phyloP scores from a whole-genome alignment of 225 moss, liverwort and hornwort genomes.

The Asterella californica region DNA sequence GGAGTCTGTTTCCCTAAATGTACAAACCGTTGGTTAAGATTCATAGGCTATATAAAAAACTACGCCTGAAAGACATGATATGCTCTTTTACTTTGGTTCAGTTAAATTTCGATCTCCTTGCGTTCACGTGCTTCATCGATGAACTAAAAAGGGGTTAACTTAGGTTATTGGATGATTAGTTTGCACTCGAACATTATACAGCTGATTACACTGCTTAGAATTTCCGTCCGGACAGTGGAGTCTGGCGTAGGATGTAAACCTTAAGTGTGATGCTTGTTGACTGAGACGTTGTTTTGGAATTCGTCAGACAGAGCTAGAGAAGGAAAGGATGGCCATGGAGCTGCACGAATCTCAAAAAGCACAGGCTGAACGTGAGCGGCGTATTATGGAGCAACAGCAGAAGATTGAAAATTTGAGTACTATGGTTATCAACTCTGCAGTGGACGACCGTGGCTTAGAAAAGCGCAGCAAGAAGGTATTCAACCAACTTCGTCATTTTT shows the following conservation, averaged over 20 bases:
- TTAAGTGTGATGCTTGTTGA: not conserved
- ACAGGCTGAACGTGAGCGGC: slow-evolving; percentile 80
- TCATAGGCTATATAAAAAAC: too few relatives aligned
- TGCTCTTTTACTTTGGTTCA: too few relatives aligned
- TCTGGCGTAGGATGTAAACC: not conserved
- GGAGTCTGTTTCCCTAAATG: too few relatives aligned
- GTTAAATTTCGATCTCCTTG: too few relatives aligned
- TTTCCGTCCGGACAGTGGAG: not conserved
- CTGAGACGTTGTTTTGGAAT: not conserved
- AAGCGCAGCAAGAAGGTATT: slow-evolving; percentile 75
- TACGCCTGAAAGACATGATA: too few relatives aligned
- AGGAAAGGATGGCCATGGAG: slow-evolving; percentile 91
- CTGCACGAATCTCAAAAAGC: slow-evolving; percentile 75
- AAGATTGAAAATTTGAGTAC: slow-evolving; percentile 91
- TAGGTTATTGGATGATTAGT: not conserved
- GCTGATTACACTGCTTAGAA: not conserved
- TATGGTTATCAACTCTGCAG: slow-evolving; percentile 94
- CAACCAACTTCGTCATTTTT: too few relatives aligned
- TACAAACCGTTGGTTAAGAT: too few relatives aligned
- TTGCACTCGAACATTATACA: not conserved
- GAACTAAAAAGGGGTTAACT: too few relatives aligned
- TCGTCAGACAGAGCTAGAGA: slow-evolving; percentile 80
- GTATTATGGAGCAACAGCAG: slow-evolving; percentile 79
- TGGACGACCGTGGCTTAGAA: slow-evolving; percentile 70
- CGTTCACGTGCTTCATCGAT: too few relatives aligned